A percentile compares a stretch with the other conserved stretches of the same genome.
phyloP scores from a whole-genome alignment of 768 basidiomycete species.

The Trametes cingulata region DNA sequence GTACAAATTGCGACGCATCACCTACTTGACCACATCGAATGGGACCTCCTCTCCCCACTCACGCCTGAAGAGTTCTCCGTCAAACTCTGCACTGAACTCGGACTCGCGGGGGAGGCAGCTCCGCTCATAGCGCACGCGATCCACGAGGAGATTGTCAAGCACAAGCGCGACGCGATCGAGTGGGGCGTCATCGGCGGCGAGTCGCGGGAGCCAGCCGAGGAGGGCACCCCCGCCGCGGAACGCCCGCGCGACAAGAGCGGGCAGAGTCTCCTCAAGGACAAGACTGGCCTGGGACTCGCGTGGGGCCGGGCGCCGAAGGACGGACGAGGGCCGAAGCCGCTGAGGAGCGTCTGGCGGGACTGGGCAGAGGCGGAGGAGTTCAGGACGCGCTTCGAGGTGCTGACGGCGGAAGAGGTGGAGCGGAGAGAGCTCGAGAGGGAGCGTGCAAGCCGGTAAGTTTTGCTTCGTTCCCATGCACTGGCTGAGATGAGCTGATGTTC shows the following conservation, averaged over 20 bases:
- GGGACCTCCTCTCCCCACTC: slow-evolving; percentile 93
- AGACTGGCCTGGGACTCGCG: slow-evolving; percentile 76
- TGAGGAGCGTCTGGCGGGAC: slow-evolving; percentile 92
- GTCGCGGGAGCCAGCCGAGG: slow-evolving; percentile 34
- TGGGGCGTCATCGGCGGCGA: slow-evolving; percentile 83
- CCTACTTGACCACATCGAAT: slow-evolving; percentile 94
- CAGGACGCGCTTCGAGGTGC: slow-evolving; percentile 81
- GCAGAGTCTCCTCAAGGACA: slow-evolving; percentile 68
- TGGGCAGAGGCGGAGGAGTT: slow-evolving; percentile 94
- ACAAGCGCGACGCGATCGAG: slow-evolving; percentile 94
- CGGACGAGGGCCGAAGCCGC: slow-evolving; percentile 75
- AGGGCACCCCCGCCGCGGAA: slow-evolving; percentile 30
- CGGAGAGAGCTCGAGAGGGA: slow-evolving; percentile 85
- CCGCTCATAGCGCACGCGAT: slow-evolving; percentile 92
- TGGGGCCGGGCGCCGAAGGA: slow-evolving; percentile 79
- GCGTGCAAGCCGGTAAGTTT: slow-evolving; percentile 68
- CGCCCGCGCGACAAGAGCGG: slow-evolving; percentile 49
- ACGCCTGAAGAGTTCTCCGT: slow-evolving; percentile 85
- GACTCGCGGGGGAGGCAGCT: slow-evolving; percentile 82
- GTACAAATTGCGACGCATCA: slow-evolving; percentile 93
- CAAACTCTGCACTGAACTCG: slow-evolving; percentile 82
- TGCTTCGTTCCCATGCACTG: neutral
- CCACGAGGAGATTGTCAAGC: slow-evolving; percentile 93
- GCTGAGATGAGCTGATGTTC: slow-evolving; percentile 3
- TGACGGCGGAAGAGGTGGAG: slow-evolving; percentile 91